A percentile compares a stretch with the other conserved stretches of the same genome.
phyloP scores from a whole-genome alignment of 164 flowering plant species.

The Vitis labrusca region DNA sequence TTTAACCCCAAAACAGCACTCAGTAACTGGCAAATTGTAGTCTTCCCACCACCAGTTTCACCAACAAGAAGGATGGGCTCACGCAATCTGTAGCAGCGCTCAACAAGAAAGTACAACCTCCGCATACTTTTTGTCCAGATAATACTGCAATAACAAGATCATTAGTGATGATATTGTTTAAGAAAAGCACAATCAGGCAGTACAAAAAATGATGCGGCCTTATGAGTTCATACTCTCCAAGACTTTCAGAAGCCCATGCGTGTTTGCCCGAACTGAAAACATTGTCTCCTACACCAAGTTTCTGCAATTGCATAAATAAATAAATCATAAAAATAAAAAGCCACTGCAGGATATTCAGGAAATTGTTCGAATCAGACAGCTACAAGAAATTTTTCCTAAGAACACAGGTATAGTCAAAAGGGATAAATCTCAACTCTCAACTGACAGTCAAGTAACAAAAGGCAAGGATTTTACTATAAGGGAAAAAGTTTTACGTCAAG shows the following conservation, averaged over 20 bases:
- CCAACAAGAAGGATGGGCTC: conserved; percentile 99
- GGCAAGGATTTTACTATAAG: too few relatives aligned
- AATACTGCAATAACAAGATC: conserved; percentile 42
- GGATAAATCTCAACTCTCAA: too few relatives aligned
- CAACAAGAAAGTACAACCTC: conserved; percentile 79
- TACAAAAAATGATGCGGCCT: background rate
- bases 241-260: conserved; percentile 18
- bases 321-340: background rate
- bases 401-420: too few relatives aligned
- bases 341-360: background rate
- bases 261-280: conserved; percentile 3
- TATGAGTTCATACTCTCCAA: conserved; percentile 37
- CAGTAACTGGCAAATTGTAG: conserved; percentile 86
- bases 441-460: too few relatives aligned
- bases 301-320: conserved; percentile 29
- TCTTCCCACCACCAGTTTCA: conserved; percentile 99
- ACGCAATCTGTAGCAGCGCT: conserved; percentile 71
- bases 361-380: too few relatives aligned
- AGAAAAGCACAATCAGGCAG: background rate
- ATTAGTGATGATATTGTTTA: conserved; percentile 7
- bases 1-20: conserved; percentile 47
- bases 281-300: conserved; percentile 12
- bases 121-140: conserved; percentile 73
- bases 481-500: too few relatives aligned
- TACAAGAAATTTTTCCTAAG: too few relatives aligned